A percentile compares a stretch with the other conserved stretches of the same genome.
Evolutionary conservation across 2,329 filamentous ascomycete species (phyloP).

Genomic region (Pestalotiopsis fici): DNA sequence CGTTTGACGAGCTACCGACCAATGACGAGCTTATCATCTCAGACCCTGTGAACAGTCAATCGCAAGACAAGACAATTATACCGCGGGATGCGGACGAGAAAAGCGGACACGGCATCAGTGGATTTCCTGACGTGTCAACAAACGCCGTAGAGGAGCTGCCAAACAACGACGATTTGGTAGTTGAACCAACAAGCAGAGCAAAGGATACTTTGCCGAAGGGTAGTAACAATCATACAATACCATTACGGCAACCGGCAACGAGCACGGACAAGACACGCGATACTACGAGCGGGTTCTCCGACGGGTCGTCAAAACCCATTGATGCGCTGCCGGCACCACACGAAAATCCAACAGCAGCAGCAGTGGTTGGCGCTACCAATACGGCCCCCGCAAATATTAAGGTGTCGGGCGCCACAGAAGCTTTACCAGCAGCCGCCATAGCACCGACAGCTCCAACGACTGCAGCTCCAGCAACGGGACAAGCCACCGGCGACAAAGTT

Average conservation of each 20-base stretch:
- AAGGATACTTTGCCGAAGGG: background rate
- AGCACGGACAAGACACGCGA: background rate
- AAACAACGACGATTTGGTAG: background rate
- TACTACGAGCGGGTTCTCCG: background rate
- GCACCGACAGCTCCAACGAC: background rate
- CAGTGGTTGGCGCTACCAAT: too few species aligned
- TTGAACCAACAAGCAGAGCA: background rate
- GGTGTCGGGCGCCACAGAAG: slow-evolving; percentile 15
- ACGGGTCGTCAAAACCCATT: background rate
- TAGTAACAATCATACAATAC: background rate
- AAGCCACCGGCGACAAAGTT: background rate
- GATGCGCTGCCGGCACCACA: slow-evolving; percentile 21
- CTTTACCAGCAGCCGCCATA: background rate
- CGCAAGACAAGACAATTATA: background rate
- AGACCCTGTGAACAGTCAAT: background rate
- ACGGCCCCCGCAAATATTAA: slow-evolving; percentile 14
- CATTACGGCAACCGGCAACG: background rate
- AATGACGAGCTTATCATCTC: background rate
- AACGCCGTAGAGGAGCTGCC: slow-evolving; percentile 15
- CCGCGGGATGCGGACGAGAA: background rate
- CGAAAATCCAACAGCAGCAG: slow-evolving; percentile 12
- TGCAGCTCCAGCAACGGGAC: background rate
- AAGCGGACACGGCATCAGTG: background rate
- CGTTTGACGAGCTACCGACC: background rate
- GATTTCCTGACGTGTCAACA: background rate